Percentiles rank a stretch among this genome's conserved stretches.
Evolutionary conservation across 164 flowering plant species (phyloP).

Genomic region (Cinnamomum chago): DNA sequence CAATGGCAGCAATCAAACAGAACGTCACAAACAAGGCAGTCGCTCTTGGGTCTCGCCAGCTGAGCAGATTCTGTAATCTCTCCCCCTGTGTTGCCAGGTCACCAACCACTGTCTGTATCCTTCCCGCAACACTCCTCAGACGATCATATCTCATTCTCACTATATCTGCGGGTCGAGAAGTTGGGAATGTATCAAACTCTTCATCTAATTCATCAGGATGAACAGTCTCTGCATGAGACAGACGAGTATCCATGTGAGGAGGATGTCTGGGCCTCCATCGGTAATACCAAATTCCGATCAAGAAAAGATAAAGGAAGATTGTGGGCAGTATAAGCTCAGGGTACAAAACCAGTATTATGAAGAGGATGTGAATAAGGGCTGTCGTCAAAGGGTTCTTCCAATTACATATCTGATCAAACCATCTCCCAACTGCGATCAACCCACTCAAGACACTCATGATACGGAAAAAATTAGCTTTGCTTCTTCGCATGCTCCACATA

Average conservation of each 20-base stretch:
- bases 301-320: constrained; percentile 67
- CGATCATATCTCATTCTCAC: constrained; percentile 49
- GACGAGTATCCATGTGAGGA: constrained; percentile 46
- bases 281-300: constrained; percentile 47
- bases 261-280: constrained; percentile 46
- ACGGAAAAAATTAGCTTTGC: constrained; percentile 70
- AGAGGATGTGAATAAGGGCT: constrained; percentile 65
- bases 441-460: constrained; percentile 68
- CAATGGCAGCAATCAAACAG: constrained; percentile 36
- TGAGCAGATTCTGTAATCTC: constrained; percentile 41
- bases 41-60: constrained; percentile 70
- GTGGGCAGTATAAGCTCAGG: constrained; percentile 87
- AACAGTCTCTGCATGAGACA: constrained; percentile 42
- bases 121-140: constrained; percentile 44
- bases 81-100: constrained; percentile 62
- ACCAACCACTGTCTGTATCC: constrained; percentile 42
- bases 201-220: constrained; percentile 52
- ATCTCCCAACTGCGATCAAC: constrained; percentile 54
- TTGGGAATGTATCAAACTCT: constrained; percentile 60
- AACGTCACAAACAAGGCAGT: constrained; percentile 41
- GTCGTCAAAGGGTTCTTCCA: constrained; percentile 91
- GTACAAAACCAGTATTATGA: constrained; percentile 61
- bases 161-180: constrained; percentile 27
- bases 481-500: constrained; percentile 50
- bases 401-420: constrained; percentile 75